Conservation (phyloP, 2,329 filamentous ascomycete species). For the Pseudopithomyces maydicus region DNA sequence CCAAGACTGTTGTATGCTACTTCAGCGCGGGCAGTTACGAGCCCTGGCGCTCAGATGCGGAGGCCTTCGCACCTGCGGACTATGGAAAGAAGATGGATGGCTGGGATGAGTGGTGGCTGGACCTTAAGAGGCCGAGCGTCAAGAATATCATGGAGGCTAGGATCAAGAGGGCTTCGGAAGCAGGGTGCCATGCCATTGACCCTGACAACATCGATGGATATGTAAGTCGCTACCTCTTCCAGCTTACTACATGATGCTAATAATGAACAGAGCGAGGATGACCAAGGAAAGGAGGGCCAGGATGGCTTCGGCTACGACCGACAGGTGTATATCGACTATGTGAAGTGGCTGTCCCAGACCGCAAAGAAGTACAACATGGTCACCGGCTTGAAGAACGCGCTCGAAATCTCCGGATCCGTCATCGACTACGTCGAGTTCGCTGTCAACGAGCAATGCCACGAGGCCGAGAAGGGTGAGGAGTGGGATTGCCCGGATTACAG, state of each 20-base stretch:
- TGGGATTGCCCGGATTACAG: slow-evolving; percentile 48
- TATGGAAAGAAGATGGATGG: slow-evolving; percentile 55
- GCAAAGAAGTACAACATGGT: slow-evolving; percentile 56
- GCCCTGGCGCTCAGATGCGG: slow-evolving; percentile 60
- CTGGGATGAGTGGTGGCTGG: slow-evolving; percentile 72
- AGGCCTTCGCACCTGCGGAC: slow-evolving; percentile 48
- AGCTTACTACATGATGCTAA: background rate
- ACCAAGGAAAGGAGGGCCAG: slow-evolving; percentile 44
- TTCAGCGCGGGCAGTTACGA: slow-evolving; percentile 74
- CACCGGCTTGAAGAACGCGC: slow-evolving; percentile 71
- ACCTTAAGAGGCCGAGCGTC: slow-evolving; percentile 62
- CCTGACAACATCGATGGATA: slow-evolving; percentile 73
- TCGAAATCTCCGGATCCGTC: slow-evolving; percentile 53
- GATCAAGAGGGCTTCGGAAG: slow-evolving; percentile 61
- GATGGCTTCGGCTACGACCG: slow-evolving; percentile 64
- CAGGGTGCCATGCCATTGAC: slow-evolving; percentile 70
- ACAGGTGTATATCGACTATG: slow-evolving; percentile 61
- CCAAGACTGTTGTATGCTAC: slow-evolving; percentile 58
- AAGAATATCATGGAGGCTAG: slow-evolving; percentile 67
- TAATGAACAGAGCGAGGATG: slow-evolving; percentile 4
- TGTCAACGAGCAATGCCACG: slow-evolving; percentile 71
- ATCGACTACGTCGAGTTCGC: slow-evolving; percentile 63
- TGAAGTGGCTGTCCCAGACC: slow-evolving; percentile 63
- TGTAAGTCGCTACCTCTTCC: slow-evolving; percentile 39
- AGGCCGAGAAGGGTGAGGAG: slow-evolving; percentile 46